A percentile compares a stretch with the other conserved stretches of the same genome.
These are phyloP conservation scores for Thelonectria blattea DNA, from an alignment of 2,329 filamentous ascomycete species.

Conservation along the genomic window DNA sequence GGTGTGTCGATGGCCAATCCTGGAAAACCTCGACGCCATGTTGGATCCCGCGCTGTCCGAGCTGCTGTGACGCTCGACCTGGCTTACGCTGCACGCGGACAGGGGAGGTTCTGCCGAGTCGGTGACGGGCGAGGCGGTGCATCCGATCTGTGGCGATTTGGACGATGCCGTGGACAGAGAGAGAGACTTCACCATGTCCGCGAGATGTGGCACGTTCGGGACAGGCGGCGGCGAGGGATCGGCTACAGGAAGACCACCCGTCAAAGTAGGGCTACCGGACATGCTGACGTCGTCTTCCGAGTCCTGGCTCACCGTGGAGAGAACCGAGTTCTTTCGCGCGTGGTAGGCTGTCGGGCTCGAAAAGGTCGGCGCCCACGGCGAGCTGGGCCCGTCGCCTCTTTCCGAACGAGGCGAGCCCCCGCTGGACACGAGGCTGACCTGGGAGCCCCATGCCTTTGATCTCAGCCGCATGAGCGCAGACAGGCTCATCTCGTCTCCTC, in stretches of 20 bases:
- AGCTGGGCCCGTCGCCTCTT: conserved; percentile 54
- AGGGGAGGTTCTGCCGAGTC: conserved; percentile 28
- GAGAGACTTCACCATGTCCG: conserved; percentile 18
- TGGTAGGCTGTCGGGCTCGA: conserved; percentile 42
- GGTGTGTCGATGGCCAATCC: conserved; percentile 56
- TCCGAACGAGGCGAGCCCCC: conserved; percentile 57
- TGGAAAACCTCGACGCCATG: conserved; percentile 21
- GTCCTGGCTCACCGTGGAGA: conserved; percentile 56
- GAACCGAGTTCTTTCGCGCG: conserved; percentile 55
- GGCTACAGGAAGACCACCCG: conserved; percentile 46
- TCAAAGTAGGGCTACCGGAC: conserved; percentile 58
- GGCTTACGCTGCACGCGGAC: conserved; percentile 28
- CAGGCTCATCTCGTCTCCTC: conserved; percentile 70
- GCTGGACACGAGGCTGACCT: conserved; percentile 69
- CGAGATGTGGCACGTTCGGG: conserved; percentile 29
- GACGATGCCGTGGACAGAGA: conserved; percentile 15
- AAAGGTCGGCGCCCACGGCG: conserved; percentile 45
- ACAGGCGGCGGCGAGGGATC: conserved; percentile 36
- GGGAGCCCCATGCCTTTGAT: conserved; percentile 80
- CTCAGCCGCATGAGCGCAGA: conserved; percentile 75
- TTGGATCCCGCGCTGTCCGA: conserved; percentile 21
- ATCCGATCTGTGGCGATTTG: conserved; percentile 20
- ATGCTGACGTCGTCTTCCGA: conserved; percentile 53
- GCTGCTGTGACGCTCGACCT: conserved; percentile 29
- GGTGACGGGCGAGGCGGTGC: conserved; percentile 30